phyloP scores from a whole-genome alignment of 345 rosid species.

The Rhizophora mangle region DNA sequence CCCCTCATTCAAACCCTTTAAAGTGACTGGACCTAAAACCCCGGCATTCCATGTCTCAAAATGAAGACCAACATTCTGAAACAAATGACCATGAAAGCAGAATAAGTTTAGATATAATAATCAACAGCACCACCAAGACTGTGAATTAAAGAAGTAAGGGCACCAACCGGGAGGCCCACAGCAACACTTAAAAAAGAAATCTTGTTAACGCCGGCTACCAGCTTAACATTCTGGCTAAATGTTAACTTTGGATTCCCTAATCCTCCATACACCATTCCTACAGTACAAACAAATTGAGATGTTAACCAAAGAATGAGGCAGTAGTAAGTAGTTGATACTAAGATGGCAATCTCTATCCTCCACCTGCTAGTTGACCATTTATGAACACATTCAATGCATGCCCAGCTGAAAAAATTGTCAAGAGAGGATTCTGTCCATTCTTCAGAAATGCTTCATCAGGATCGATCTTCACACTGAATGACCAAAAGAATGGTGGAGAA shows the following conservation, averaged over 20 bases:
- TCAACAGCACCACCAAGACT: background rate
- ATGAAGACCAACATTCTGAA: conserved; percentile 33
- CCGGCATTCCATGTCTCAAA: conserved; percentile 32
- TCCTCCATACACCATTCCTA: conserved; percentile 27
- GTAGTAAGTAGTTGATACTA: background rate
- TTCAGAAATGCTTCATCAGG: conserved; percentile 58
- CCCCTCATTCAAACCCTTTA: conserved; percentile 29
- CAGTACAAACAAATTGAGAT: background rate
- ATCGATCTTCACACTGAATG: conserved; percentile 55
- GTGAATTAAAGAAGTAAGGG: background rate
- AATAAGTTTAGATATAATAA: background rate
- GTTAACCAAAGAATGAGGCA: conserved; percentile 2
- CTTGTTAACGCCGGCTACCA: conserved; percentile 32
- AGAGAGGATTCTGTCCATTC: conserved; percentile 58
- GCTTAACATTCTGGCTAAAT: conserved; percentile 27
- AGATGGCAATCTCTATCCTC: background rate
- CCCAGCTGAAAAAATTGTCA: conserved; percentile 31
- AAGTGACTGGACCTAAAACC: conserved; percentile 29
- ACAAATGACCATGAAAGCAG: background rate
- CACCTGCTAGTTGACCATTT: conserved; percentile 32
- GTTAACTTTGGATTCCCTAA: conserved; percentile 25
- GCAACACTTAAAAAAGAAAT: conserved; percentile 40
- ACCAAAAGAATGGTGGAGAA: background rate
- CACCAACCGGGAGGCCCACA: conserved; percentile 37
- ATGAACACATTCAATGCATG: conserved; percentile 33